A percentile compares a stretch with the other conserved stretches of the same genome.
Evolutionary conservation across 108 stramenopile genomes (phyloP).

Genomic region (Stephanodiscus minutulus): DNA sequence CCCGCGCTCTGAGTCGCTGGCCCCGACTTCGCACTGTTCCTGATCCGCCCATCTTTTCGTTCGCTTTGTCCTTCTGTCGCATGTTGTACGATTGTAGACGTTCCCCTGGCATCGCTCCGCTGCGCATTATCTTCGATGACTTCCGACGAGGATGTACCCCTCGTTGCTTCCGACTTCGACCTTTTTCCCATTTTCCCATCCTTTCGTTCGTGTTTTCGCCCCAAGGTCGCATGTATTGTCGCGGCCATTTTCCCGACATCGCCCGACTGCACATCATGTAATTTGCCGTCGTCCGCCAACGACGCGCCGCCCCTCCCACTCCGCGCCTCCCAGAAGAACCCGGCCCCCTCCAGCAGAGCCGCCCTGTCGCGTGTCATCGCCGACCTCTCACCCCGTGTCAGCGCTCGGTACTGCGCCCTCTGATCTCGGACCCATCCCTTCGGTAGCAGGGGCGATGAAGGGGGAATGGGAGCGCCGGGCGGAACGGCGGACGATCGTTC

Average conservation of each 20-base stretch:
- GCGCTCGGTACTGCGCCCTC: slow-evolving; percentile 3
- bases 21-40: neutral
- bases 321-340: slow-evolving; percentile 15
- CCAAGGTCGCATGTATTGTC: neutral
- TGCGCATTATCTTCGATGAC: neutral
- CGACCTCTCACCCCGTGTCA: slow-evolving; percentile 14
- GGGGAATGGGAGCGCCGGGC: neutral
- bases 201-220: neutral
- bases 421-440: slow-evolving; percentile 18
- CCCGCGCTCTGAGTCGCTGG: neutral
- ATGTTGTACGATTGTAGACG: neutral
- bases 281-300: neutral
- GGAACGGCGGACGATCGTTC: too few species aligned
- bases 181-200: neutral
- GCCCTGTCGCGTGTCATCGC: slow-evolving; percentile 12
- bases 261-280: neutral
- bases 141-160: too few species aligned
- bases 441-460: neutral
- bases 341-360: slow-evolving; percentile 14
- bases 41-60: neutral
- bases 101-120: neutral
- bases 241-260: neutral
- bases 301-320: neutral
- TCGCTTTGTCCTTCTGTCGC: neutral
- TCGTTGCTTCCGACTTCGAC: too few species aligned